phyloP scores from a whole-genome alignment of 306 rosid genomes.

The Corylus avellana region DNA sequence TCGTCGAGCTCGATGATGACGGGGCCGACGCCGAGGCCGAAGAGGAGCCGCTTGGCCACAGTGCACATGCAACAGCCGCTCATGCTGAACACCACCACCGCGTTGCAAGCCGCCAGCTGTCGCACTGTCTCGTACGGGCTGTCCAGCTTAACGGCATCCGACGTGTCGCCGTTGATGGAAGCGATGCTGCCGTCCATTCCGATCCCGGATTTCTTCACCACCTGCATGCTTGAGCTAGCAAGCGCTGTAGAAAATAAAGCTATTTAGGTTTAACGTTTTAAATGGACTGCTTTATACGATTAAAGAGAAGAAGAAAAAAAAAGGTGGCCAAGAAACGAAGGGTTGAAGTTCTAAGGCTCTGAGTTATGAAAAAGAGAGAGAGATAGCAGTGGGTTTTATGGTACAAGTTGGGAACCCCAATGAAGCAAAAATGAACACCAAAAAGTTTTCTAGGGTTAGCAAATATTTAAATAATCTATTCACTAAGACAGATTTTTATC shows the following conservation, averaged over 20 bases:
- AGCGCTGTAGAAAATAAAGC: neutral
- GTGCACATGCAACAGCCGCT: conserved; percentile 84
- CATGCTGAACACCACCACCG: conserved; percentile 79
- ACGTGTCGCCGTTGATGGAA: neutral
- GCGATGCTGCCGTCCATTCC: conserved; percentile 3
- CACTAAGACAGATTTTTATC: too few species aligned
- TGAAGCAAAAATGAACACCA: neutral
- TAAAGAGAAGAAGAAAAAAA: neutral
- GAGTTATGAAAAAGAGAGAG: neutral
- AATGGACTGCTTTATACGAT: neutral
- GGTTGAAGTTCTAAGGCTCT: neutral
- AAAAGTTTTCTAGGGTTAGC: neutral
- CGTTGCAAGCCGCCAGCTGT: conserved; percentile 52
- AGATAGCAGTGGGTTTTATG: neutral
- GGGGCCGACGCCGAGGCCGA: conserved; percentile 83
- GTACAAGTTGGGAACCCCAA: neutral
- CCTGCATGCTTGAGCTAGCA: conserved; percentile 31
- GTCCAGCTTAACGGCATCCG: neutral
- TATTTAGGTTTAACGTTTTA: neutral
- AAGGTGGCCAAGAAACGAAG: neutral
- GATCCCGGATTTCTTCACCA: conserved; percentile 33
- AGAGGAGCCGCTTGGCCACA: conserved; percentile 75
- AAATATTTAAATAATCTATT: too few species aligned
- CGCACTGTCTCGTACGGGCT: conserved; percentile 48
- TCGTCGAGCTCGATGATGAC: conserved; percentile 67